Percentiles rank a stretch among this genome's conserved stretches.
phyloP scores from a whole-genome alignment of 441 rosid species.

The Dalechampia spathulata region DNA sequence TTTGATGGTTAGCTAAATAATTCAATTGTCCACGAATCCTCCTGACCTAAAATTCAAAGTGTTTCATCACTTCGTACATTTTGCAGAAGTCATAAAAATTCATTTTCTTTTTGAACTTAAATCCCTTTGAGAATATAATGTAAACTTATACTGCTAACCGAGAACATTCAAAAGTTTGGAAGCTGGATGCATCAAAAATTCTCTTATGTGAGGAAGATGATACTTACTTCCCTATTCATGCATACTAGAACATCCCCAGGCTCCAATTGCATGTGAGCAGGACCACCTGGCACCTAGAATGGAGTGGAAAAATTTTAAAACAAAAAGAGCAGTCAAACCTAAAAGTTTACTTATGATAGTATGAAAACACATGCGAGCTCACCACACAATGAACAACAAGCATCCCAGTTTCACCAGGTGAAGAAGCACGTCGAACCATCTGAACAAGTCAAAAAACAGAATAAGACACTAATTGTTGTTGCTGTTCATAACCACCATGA shows the following conservation, averaged over 20 bases:
- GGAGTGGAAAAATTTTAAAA: not conserved
- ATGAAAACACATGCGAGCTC: slow-evolving; percentile 17
- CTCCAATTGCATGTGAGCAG: slow-evolving; percentile 73
- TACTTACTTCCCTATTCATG: slow-evolving; percentile 79
- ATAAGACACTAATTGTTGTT: slow-evolving; percentile 8
- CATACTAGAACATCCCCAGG: slow-evolving; percentile 93
- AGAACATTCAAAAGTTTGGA: no score
- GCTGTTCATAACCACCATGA: not conserved
- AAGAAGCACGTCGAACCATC: slow-evolving; percentile 82
- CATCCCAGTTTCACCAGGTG: slow-evolving; percentile 81
- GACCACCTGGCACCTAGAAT: slow-evolving; percentile 89
- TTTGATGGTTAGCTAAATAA: not conserved
- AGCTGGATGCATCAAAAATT: no score
- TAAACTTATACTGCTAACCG: not conserved
- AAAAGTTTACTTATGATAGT: not conserved
- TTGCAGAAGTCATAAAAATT: not conserved
- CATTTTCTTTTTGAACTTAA: not conserved
- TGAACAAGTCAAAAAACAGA: slow-evolving; percentile 28
- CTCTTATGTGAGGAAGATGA: not conserved
- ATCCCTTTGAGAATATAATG: not conserved
- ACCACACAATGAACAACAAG: slow-evolving; percentile 92
- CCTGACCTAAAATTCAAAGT: not conserved
- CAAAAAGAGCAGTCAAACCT: not conserved
- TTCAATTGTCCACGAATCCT: not conserved
- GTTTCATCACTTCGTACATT: not conserved